A percentile compares a stretch with the other conserved stretches of the same genome.
Evolutionary conservation across 257 asterid species (phyloP).

Genomic region (Plantago elongata): DNA sequence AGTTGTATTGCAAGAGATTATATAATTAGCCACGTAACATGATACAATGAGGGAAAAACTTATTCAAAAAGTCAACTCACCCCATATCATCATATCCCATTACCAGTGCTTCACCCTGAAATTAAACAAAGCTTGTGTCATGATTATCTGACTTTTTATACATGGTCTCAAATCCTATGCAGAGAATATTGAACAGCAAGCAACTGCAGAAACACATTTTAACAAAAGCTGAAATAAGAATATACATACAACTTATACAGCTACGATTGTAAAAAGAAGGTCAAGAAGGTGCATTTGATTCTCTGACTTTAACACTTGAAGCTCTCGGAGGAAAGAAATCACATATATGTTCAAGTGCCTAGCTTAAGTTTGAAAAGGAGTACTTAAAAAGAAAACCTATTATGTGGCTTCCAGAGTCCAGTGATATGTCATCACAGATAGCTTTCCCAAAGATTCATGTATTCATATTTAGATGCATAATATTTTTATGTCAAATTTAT

Average conservation of each 20-base stretch:
- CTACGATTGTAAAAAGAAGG: constrained; percentile 1
- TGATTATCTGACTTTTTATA: constrained; percentile 17
- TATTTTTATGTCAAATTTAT: neutral
- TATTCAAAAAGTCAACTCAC: constrained; percentile 42
- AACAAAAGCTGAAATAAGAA: constrained; percentile 14
- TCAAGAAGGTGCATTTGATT: neutral
- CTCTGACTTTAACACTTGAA: neutral
- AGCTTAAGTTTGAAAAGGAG: neutral
- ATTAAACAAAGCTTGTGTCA: constrained; percentile 29
- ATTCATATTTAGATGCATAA: neutral
- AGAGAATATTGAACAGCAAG: constrained; percentile 4
- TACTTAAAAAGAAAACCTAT: neutral
- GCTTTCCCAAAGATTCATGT: neutral
- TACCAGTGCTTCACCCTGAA: constrained; percentile 97
- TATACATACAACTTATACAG: constrained; percentile 7
- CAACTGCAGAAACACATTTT: constrained; percentile 9
- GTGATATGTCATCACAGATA: neutral
- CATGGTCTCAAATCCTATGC: neutral
- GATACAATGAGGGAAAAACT: neutral
- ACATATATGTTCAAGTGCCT: neutral
- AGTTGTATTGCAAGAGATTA: constrained; percentile 17
- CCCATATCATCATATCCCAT: constrained; percentile 99
- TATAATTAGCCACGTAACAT: constrained; percentile 16
- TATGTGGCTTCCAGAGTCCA: neutral
- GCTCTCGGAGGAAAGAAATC: neutral